These are phyloP conservation scores for Trichoderma harzianum DNA, from an alignment of 2,329 filamentous ascomycete species.

Conservation along the genomic window DNA sequence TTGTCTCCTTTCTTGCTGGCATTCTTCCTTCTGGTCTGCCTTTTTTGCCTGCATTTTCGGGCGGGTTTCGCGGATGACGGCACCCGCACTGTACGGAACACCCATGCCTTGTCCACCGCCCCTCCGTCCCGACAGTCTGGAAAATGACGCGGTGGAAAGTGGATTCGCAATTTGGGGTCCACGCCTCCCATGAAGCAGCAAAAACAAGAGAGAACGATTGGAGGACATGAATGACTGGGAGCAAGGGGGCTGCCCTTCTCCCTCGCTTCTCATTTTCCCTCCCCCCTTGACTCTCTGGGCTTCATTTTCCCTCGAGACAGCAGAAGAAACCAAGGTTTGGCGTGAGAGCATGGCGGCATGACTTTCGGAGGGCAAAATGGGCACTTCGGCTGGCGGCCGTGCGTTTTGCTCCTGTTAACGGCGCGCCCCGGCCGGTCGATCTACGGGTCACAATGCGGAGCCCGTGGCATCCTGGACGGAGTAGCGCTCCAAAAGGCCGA, in stretches of 20 bases:
- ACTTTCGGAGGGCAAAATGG: neutral
- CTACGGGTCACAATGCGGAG: constrained; percentile 7
- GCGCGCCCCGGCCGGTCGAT: constrained; percentile 13
- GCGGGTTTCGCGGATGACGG: constrained; percentile 5
- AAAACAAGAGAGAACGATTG: neutral
- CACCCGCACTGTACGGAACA: constrained; percentile 11
- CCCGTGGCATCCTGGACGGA: constrained; percentile 8
- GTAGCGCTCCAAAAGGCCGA: neutral
- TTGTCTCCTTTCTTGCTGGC: neutral
- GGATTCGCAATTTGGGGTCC: constrained; percentile 28
- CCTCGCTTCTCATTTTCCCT: neutral
- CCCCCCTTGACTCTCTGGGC: neutral
- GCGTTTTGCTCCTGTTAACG: neutral
- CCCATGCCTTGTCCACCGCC: constrained; percentile 7
- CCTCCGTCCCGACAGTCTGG: constrained; percentile 34
- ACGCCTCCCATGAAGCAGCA: neutral
- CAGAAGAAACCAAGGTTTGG: neutral
- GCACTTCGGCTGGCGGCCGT: constrained; percentile 6
- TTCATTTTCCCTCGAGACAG: neutral
- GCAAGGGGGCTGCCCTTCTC: constrained; percentile 3
- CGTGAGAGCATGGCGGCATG: neutral
- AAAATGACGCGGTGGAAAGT: constrained; percentile 32
- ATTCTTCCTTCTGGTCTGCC: neutral
- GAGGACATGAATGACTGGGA: neutral
- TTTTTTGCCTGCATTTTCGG: neutral